Evolutionary conservation across 2,329 filamentous ascomycete genomes (phyloP), one percentile per base, ranked within the genome.

Genomic region (Ilyonectria sp.): DNA sequence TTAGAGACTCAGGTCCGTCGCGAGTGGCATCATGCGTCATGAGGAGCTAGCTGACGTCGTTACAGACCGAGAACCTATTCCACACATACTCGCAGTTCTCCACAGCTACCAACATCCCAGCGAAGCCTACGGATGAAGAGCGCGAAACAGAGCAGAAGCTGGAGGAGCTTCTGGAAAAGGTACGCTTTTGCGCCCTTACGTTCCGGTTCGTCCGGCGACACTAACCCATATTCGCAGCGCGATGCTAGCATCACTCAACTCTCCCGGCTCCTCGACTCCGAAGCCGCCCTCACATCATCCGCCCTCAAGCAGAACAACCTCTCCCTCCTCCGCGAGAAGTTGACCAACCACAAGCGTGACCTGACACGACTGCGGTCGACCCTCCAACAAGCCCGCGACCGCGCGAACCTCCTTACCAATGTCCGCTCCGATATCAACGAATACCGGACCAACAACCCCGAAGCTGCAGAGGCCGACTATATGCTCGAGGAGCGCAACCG

Each of bases 241-340:
- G 94, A 97, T 79, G 85, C 87, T 50, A 89, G 96, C 60, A 91
- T 98, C 78, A 84, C 87, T 66, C 94, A 98, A 82, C 92, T 99
- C 63, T 86, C 91, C 73, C 93, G 95, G 65, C 91, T 98, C 60
- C 93, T 98, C 74, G 95, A 98, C 84, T 97, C 95, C 63, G 95
- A 98, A 86, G 90, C 94, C 23, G 87, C 91, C 63, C 89, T 97
- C 67, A 94, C 93, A 57, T 92, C 94, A 50, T 98, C 95, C 43
- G 94, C 95, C 63, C 89, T 97, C n/a, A 98, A 98, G 83, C 95
- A 97, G 78, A 97, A 95, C 84, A 98, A 98, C 80, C 91, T 99
- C 43, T 88, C 93, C 66, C 92, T 97, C 33, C 94, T 98, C 75
- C 93, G 94, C 72, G 95, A 97, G 84, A 92, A 98, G 79, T 91